A percentile compares a stretch with the other conserved stretches of the same genome.
phyloP scores from a whole-genome alignment of 2,329 filamentous ascomycete genomes.

The Fusarium protoensiforme region DNA sequence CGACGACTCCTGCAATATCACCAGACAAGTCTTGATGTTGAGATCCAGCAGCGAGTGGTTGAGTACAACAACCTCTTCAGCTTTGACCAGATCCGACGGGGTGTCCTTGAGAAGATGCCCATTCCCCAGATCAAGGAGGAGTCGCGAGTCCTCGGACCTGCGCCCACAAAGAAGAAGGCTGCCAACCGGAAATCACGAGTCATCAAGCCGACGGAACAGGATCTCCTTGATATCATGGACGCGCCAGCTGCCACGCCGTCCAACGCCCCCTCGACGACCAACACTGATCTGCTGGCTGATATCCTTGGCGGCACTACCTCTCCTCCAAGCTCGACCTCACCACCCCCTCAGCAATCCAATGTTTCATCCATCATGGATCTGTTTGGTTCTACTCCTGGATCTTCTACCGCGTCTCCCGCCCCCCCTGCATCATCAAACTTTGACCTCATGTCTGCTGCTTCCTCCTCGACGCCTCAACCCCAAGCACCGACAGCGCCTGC shows the following conservation, averaged over 20 bases:
- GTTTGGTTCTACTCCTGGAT: conserved; percentile 66
- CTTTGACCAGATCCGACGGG: conserved; percentile 85
- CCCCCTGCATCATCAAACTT: conserved; percentile 55
- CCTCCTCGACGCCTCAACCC: conserved; percentile 58
- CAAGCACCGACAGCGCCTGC: conserved; percentile 53
- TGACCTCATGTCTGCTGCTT: conserved; percentile 61
- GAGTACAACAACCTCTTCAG: conserved; percentile 96
- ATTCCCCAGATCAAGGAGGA: conserved; percentile 96
- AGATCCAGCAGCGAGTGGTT: conserved; percentile 94
- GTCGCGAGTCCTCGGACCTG: conserved; percentile 87
- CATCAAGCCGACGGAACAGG: conserved; percentile 87
- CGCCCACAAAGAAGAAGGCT: conserved; percentile 75
- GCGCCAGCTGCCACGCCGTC: conserved; percentile 66
- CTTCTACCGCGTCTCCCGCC: conserved; percentile 46
- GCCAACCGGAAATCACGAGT: conserved; percentile 81
- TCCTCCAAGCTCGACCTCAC: conserved; percentile 51
- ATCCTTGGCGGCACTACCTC: conserved; percentile 82
- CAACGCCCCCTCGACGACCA: conserved; percentile 70
- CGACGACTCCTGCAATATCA: conserved; percentile 81
- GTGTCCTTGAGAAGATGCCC: conserved; percentile 97
- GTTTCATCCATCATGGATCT: conserved; percentile 89
- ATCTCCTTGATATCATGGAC: conserved; percentile 93
- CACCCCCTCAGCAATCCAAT: conserved; percentile 66
- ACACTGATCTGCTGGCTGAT: conserved; percentile 88
- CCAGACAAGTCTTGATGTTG: conserved; percentile 89